These are phyloP conservation scores for Reutealis trisperma DNA, from an alignment of 345 rosid species.

Conservation along the genomic window DNA sequence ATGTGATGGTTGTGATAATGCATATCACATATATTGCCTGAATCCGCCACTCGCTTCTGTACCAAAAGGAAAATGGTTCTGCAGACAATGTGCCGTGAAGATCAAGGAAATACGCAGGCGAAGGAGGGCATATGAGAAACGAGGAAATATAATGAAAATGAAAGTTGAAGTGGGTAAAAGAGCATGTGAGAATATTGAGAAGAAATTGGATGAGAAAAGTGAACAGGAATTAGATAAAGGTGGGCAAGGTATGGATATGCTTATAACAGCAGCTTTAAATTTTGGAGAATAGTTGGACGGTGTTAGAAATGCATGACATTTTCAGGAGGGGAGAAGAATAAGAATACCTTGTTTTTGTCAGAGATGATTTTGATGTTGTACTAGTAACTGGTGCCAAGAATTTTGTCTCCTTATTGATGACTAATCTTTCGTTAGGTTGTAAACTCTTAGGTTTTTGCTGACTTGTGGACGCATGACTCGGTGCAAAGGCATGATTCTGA, in stretches of 20 bases:
- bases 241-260: conserved; percentile 77
- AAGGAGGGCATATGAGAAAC: conserved; percentile 45
- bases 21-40: conserved; percentile 86
- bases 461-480: conserved; percentile 25
- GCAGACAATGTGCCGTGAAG: conserved; percentile 65
- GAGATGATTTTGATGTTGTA: conserved; percentile 7
- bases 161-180: conserved; percentile 21
- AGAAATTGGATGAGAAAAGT: conserved; percentile 23
- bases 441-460: conserved; percentile 32
- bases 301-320: conserved; percentile 3
- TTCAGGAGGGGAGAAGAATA: conserved; percentile 4
- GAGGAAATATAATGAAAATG: conserved; percentile 32
- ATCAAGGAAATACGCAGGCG: conserved; percentile 49
- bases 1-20: conserved; percentile 93
- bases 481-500: conserved; percentile 14
- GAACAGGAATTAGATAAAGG: conserved; percentile 38
- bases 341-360: not conserved
- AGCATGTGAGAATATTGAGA: conserved; percentile 14
- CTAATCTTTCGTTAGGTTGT: conserved; percentile 32
- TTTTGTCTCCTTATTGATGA: conserved; percentile 16
- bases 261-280: conserved; percentile 70
- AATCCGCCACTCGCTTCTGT: conserved; percentile 54
- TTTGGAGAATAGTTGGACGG: conserved; percentile 34
- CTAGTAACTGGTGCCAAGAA: conserved; percentile 14
- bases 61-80: conserved; percentile 82